Percentiles rank a stretch among this genome's conserved stretches.
Evolutionary conservation across 2,329 filamentous ascomycete species (phyloP).

Genomic region (Drechslerella dactyloides): DNA sequence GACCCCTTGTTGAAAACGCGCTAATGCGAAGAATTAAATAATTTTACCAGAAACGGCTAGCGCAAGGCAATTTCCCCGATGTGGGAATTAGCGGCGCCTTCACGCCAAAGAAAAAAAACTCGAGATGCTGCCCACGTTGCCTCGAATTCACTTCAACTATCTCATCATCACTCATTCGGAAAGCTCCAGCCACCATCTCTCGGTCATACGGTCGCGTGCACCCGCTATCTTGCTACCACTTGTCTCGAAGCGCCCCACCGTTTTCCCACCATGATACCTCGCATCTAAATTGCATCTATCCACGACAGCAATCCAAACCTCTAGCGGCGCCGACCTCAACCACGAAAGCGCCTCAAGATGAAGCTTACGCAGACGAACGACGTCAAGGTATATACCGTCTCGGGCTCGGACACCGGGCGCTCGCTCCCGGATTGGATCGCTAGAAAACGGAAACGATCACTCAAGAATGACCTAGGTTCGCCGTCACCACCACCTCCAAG

Average conservation of each 20-base stretch:
- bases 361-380: constrained; percentile 81
- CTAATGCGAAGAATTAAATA: neutral
- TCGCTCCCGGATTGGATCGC: constrained; percentile 95
- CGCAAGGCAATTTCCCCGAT: neutral
- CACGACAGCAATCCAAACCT: neutral
- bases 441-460: constrained; percentile 81
- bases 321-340: neutral
- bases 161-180: neutral
- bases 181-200: neutral
- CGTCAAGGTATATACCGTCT: constrained; percentile 92
- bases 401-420: constrained; percentile 83
- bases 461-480: constrained; percentile 74
- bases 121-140: constrained; percentile 24
- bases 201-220: neutral
- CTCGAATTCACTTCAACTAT: constrained; percentile 11
- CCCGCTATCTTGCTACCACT: neutral
- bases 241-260: neutral
- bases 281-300: neutral
- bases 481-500: constrained; percentile 53
- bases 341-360: constrained; percentile 62
- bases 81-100: constrained; percentile 30
- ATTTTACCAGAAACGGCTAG: constrained; percentile 11
- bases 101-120: constrained; percentile 33
- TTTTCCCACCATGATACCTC: neutral
- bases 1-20: constrained; percentile 8